Evolutionary conservation across 1,284 basidiomycete species (phyloP), one percentile per base, ranked within the genome.

Genomic region (Ceratobasidium sp.): DNA sequence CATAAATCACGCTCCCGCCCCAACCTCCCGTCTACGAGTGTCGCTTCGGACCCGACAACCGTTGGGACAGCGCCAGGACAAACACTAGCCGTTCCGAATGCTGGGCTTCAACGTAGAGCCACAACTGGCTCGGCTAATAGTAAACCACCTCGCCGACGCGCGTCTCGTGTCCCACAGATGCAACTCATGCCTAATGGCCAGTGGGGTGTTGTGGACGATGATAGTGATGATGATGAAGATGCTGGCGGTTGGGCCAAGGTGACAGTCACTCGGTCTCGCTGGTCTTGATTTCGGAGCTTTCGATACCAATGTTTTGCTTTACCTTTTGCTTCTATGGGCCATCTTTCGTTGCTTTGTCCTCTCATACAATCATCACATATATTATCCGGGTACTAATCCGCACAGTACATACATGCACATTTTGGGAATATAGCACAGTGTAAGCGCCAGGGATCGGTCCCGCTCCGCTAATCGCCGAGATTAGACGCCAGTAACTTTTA

Each of bases 141-240:
- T 9, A 42, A 58, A 41, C 23, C 57, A 7, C 25, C 36, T 16
- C 56, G 68, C 39, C 47, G 68, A 23, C 56, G 54, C 41, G 33
- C 42, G 44, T 46, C 42, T 8, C 64, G 53, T 57, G 66, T 58
- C 54, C 69, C 49, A 50, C 60, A 71, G 39, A 71, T 60, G 66
- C 70, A 67, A 23, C 64, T 68, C 16, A 47, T 71, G 27, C 52
- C 67, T 14, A 59, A 64, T 4, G 70, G 70, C 11, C 56, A 68
- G 42, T 71, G 70, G 70, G 67, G 67, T 21, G 70, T 67, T n/a
- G 70, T 68, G 21, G 70, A 68, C 16, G 70, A 71, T 56, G 66
- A 68, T 30, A 57, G 70, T 25, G 60, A 67, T 14, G 60, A 67
- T 14, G 70, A 71, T 6, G 70, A 71, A 19, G 66, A 71, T 19